Evolutionary conservation across 2,329 filamentous ascomycete species (phyloP).

Genomic region (Cadophora sp.): DNA sequence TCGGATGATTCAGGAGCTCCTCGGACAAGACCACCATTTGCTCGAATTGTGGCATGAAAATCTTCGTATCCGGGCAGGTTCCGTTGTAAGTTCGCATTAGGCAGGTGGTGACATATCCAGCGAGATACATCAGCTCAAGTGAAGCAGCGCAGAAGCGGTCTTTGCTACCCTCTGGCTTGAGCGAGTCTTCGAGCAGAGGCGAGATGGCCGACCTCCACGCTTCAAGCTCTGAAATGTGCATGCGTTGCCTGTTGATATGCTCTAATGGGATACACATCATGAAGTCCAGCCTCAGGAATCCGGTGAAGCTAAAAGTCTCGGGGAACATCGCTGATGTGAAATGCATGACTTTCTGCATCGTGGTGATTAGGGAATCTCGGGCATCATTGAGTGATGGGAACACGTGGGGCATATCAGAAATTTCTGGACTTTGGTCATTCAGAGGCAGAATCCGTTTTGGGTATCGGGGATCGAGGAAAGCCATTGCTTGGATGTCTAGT

Average conservation of each 20-base stretch:
- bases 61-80: background rate
- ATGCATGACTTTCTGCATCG: background rate
- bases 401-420: constrained; percentile 10
- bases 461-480: constrained; percentile 18
- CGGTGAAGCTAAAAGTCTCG: background rate
- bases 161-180: background rate
- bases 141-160: background rate
- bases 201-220: constrained; percentile 1
- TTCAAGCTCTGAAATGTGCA: constrained; percentile 12
- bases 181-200: background rate
- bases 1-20: constrained; percentile 8
- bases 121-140: constrained; percentile 13
- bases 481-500: constrained; percentile 24
- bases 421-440: background rate
- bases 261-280: background rate
- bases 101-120: constrained; percentile 3
- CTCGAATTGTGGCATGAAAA: constrained; percentile 47
- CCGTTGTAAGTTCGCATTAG: background rate
- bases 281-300: constrained; percentile 4
- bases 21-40: constrained; percentile 12
- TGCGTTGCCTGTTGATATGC: background rate
- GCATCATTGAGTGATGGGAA: constrained; percentile 8
- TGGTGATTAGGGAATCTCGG: background rate
- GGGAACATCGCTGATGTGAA: constrained; percentile 11
- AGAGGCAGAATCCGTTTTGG: background rate